A percentile compares a stretch with the other conserved stretches of the same genome.
phyloP scores from a whole-genome alignment of 208 protist genomes.

The Leishmania braziliensis region DNA sequence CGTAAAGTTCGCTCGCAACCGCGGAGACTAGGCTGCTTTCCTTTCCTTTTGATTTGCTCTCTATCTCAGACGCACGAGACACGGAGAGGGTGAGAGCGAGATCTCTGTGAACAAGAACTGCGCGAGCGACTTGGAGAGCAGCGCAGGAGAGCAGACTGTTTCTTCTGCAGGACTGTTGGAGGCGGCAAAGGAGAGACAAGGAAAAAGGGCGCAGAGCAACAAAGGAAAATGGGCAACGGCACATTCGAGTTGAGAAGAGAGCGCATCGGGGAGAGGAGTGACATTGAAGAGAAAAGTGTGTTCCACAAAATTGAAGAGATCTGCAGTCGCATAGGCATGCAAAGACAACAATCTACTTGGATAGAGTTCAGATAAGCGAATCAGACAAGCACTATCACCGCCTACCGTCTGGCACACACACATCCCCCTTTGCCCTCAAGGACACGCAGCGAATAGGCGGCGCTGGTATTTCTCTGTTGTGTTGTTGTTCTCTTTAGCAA shows the following conservation, averaged over 20 bases:
- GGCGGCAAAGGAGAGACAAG: background rate
- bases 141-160: background rate
- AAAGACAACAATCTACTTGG: no score
- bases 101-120: background rate
- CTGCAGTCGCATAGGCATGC: no score
- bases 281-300: no score
- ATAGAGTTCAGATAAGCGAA: no score
- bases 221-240: background rate
- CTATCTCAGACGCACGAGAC: background rate
- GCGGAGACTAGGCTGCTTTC: background rate
- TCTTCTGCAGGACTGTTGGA: background rate
- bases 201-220: background rate
- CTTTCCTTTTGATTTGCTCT: background rate
- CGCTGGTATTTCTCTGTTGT: no score
- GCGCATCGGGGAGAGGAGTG: no score
- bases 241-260: background rate
- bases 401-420: no score
- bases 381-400: no score
- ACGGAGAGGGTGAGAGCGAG: background rate
- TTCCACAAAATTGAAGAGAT: no score
- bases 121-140: background rate
- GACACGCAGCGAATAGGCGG: no score
- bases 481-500: no score
- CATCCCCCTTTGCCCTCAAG: no score
- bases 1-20: background rate